These are phyloP conservation scores for Phoma herbarum DNA, from an alignment of 2,329 filamentous ascomycete genomes.

Conservation along the genomic window DNA sequence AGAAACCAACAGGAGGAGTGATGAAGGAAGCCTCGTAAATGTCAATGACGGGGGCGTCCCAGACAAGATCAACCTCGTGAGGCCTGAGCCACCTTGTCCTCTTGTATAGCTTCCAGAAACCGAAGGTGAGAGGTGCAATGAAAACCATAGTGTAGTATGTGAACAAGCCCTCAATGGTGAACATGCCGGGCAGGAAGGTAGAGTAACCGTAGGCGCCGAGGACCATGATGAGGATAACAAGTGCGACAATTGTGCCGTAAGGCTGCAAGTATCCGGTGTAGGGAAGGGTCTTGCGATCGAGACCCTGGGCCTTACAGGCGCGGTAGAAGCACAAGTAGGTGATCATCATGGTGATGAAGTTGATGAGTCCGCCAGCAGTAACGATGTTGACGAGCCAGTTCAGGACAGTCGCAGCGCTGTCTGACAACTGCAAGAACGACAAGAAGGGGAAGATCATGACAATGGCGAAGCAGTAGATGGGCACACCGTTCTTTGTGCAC, in stretches of 20 bases:
- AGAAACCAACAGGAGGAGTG: slow-evolving; percentile 44
- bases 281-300: slow-evolving; percentile 60
- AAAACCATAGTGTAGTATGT: slow-evolving; percentile 63
- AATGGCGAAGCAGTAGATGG: slow-evolving; percentile 74
- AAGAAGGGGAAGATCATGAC: slow-evolving; percentile 75
- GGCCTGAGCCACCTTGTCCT: slow-evolving; percentile 62
- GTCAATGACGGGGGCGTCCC: slow-evolving; percentile 53
- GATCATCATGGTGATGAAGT: slow-evolving; percentile 60
- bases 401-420: slow-evolving; percentile 71
- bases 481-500: slow-evolving; percentile 71
- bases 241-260: slow-evolving; percentile 60
- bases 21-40: slow-evolving; percentile 55
- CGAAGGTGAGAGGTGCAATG: slow-evolving; percentile 62
- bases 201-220: slow-evolving; percentile 64
- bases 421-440: slow-evolving; percentile 76
- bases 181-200: slow-evolving; percentile 59
- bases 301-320: slow-evolving; percentile 59
- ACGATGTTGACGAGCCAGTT: slow-evolving; percentile 76
- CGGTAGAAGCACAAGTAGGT: slow-evolving; percentile 69
- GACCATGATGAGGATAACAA: slow-evolving; percentile 59
- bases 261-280: slow-evolving; percentile 60
- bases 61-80: slow-evolving; percentile 59
- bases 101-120: slow-evolving; percentile 71
- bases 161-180: slow-evolving; percentile 61
- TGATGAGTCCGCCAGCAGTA: slow-evolving; percentile 70